These are phyloP conservation scores for Podosphaera leucotricha DNA, from an alignment of 2,329 filamentous ascomycete genomes.

Conservation along the genomic window DNA sequence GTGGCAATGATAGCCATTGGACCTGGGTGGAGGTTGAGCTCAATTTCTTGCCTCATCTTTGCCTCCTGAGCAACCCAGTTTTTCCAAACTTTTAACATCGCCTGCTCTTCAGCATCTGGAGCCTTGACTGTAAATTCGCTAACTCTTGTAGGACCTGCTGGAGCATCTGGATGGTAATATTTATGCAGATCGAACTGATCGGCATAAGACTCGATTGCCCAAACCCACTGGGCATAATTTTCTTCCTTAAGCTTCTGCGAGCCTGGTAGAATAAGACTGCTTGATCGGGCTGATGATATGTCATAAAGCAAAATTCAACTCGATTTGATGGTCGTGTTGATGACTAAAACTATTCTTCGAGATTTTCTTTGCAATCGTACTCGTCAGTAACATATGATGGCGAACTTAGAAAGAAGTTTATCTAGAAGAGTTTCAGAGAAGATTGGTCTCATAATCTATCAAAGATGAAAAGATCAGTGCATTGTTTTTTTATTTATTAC, in stretches of 20 bases:
- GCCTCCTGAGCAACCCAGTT: neutral
- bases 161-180: conserved; percentile 1
- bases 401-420: neutral
- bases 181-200: conserved; percentile 1
- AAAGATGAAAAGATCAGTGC: neutral
- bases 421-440: neutral
- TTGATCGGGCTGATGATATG: neutral
- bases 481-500: no score
- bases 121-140: neutral
- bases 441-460: conserved; percentile 1
- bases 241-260: neutral
- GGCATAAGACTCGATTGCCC: neutral
- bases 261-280: neutral
- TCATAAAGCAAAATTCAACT: neutral
- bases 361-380: neutral
- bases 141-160: neutral
- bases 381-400: neutral
- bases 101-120: neutral
- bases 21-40: neutral
- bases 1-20: conserved; percentile 1
- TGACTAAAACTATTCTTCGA: neutral
- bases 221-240: neutral
- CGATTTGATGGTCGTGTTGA: neutral
- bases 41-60: conserved; percentile 1
- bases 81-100: neutral